Base-by-base conservation (phyloP, 2,329 filamentous ascomycete species). In the Pyrenochaeta sp. region DNA sequence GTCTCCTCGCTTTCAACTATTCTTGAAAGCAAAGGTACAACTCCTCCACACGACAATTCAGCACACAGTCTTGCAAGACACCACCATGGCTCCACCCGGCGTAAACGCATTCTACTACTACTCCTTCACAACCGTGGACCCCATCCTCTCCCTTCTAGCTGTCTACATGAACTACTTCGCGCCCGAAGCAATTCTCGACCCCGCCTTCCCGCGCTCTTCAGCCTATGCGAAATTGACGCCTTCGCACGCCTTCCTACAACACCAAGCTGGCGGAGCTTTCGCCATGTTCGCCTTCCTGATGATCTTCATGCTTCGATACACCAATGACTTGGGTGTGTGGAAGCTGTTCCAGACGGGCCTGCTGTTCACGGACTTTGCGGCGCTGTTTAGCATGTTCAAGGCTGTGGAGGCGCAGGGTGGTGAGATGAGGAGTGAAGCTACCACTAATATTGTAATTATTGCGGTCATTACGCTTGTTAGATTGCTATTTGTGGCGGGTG, bases 111-210 rank as follows among this genome's bases (percentile, higher is more conserved):
- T 57, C 28, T 61, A 57, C 43, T 54, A 52, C 43, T 43, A 56
- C 47, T 57, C 40, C 22, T 51, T 44, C 43, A 57, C 50, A 7
- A 32, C 46, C 43, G 19, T 61, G n/a, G 54, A 60, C 25, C 57
- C 53, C 5, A 37, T 56, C 15, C 47, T 56, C 25, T 53, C 53
- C 7, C 45, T 54, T 12, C 40, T 42, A 8, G 42, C 46, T 1
- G 32, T 45, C 32, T 53, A 50, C 53, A 40, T 56, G 24, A 32
- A 32, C 49, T 53, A 49, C 32, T 53, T 56, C 32, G 13, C 30
- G 13, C 52, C 57, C 13, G 10, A 30, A 22, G 13, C 45, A 8
- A 50, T 56, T 39, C 28, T 60, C 13, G 42, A 47, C 15, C 15
- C 53, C 19, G 44, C 50, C 19, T 51, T 60, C 25, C 43, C 58